These are phyloP conservation scores for Beauveria medogensis DNA, from an alignment of 2,329 filamentous ascomycete genomes.

Conservation along the genomic window DNA sequence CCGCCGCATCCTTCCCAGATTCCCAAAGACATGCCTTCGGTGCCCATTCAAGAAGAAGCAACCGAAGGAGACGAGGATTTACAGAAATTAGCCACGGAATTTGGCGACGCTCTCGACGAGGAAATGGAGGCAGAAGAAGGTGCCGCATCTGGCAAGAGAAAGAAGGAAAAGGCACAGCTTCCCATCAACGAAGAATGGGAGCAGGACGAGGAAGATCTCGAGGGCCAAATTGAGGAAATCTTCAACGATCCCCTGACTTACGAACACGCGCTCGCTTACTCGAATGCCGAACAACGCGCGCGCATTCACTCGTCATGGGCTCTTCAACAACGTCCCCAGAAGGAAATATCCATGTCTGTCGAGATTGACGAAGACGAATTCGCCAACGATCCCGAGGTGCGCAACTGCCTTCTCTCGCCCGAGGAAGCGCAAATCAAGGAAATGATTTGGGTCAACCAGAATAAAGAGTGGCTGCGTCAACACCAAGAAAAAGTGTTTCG, in stretches of 20 bases:
- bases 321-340: conserved; percentile 38
- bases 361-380: conserved; percentile 77
- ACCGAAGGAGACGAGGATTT: conserved; percentile 20
- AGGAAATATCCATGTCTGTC: conserved; percentile 47
- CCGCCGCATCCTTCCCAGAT: conserved; percentile 41
- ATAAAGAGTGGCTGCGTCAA: conserved; percentile 84
- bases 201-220: conserved; percentile 55
- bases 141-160: conserved; percentile 17
- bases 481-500: conserved; percentile 79
- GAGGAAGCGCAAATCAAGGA: conserved; percentile 78
- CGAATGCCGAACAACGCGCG: conserved; percentile 48
- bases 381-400: conserved; percentile 79
- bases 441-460: conserved; percentile 87
- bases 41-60: conserved; percentile 9
- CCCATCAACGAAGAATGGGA: conserved; percentile 56
- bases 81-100: conserved; percentile 35
- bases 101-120: conserved; percentile 32
- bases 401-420: conserved; percentile 65
- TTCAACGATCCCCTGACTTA: conserved; percentile 54
- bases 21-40: conserved; percentile 22
- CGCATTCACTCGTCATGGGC: conserved; percentile 45
- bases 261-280: conserved; percentile 49
- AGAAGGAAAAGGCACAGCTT: conserved; percentile 33
- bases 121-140: conserved; percentile 18
- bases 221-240: conserved; percentile 62